These are phyloP conservation scores for Acanthamoeba triangularis DNA, from an alignment of 208 protist genomes.

Conservation along the genomic window DNA sequence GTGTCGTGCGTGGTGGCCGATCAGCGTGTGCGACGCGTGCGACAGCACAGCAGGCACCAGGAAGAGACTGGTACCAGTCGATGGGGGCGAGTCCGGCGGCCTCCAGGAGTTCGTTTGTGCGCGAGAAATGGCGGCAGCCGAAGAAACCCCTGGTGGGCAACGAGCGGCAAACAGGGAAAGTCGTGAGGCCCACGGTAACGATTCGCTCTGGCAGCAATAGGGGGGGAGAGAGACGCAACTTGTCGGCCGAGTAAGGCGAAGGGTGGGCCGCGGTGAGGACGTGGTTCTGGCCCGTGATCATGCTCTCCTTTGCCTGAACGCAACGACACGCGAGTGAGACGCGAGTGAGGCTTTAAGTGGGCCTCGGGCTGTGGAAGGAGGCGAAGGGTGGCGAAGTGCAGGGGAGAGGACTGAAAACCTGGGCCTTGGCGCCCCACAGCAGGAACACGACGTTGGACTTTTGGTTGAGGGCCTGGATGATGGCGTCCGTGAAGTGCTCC, in stretches of 20 bases:
- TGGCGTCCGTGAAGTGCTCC: conserved; percentile 68
- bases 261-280: background rate
- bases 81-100: background rate
- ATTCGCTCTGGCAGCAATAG: no score
- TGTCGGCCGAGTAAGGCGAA: background rate
- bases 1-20: no score
- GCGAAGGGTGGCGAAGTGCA: background rate
- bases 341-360: background rate
- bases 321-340: background rate
- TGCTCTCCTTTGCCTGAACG: background rate
- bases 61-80: background rate
- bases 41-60: background rate
- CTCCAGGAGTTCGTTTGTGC: conserved; percentile 16
- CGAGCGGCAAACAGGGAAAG: background rate
- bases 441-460: conserved; percentile 56
- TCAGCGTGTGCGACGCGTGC: background rate
- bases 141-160: conserved; percentile 12
- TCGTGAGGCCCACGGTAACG: background rate
- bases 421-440: conserved; percentile 53
- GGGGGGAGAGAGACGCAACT: background rate
- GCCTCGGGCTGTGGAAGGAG: background rate
- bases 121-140: conserved; percentile 62
- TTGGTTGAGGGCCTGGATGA: conserved; percentile 63
- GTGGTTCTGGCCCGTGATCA: background rate
- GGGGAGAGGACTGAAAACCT: background rate